These are phyloP conservation scores for Trebouxiophyceae sp. DNA, from an alignment of 163 green algal species.

Conservation along the genomic window DNA sequence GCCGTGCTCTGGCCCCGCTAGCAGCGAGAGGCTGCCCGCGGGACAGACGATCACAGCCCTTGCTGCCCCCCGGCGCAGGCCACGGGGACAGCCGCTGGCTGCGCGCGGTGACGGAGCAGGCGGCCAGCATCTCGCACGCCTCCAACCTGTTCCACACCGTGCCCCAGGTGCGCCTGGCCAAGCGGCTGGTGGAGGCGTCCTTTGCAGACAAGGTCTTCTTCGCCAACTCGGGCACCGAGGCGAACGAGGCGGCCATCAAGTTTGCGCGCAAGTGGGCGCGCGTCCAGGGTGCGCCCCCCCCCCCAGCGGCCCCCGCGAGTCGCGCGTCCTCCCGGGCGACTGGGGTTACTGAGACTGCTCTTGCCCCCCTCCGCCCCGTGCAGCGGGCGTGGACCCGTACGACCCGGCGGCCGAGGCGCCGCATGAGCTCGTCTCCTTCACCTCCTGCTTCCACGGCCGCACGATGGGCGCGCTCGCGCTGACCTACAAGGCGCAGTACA, in stretches of 20 bases:
- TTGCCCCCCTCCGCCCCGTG: slow-evolving; percentile 1
- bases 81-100: slow-evolving; percentile 81
- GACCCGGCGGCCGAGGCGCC: slow-evolving; percentile 44
- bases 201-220: slow-evolving; percentile 97
- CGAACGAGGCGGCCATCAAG: slow-evolving; percentile 99
- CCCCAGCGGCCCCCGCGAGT: slow-evolving; percentile 28
- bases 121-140: slow-evolving; percentile 73
- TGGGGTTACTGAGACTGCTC: slow-evolving; percentile 40
- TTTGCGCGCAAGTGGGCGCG: slow-evolving; percentile 93
- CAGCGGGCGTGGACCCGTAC: slow-evolving; percentile 73
- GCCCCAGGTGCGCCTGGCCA: slow-evolving; percentile 71
- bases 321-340: slow-evolving; percentile 96
- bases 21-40: too few species aligned
- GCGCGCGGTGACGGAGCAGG: slow-evolving; percentile 76
- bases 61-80: slow-evolving; percentile 37
- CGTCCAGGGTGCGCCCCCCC: slow-evolving; percentile 28
- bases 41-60: too few species aligned
- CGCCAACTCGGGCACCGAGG: slow-evolving; percentile 95
- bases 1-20: too few species aligned
- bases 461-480: slow-evolving; percentile 93
- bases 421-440: slow-evolving; percentile 91
- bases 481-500: slow-evolving; percentile 81
- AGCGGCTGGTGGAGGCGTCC: slow-evolving; percentile 72
- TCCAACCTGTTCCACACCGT: slow-evolving; percentile 96
- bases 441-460: slow-evolving; percentile 89